phyloP scores from a whole-genome alignment of 768 basidiomycete genomes.

The Leccinum broughii region DNA sequence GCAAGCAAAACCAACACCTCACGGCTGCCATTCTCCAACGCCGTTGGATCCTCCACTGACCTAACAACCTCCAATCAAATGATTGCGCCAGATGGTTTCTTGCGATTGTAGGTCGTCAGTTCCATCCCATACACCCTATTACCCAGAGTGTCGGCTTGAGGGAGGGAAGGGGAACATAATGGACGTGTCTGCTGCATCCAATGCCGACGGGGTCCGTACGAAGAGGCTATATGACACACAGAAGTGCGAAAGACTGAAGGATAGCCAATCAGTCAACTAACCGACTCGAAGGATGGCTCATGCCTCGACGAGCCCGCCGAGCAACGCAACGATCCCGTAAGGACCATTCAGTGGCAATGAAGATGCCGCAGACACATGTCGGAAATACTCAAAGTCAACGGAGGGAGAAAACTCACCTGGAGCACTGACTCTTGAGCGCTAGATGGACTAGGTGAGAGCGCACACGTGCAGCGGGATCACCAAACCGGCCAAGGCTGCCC shows the following conservation, averaged over 20 bases:
- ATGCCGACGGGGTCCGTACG: not conserved
- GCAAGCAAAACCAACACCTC: conserved; percentile 8
- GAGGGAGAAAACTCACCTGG: too few relatives aligned
- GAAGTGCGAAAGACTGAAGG: not conserved
- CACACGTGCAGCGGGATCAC: too few relatives aligned
- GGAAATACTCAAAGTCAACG: too few relatives aligned
- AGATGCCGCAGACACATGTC: too few relatives aligned
- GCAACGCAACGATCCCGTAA: too few relatives aligned
- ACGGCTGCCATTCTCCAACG: not conserved
- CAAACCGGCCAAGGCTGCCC: too few relatives aligned
- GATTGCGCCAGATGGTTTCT: conserved; percentile 52
- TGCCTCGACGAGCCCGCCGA: too few relatives aligned
- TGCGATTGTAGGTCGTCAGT: conserved; percentile 34
- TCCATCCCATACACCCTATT: not conserved
- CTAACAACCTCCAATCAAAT: conserved; percentile 40
- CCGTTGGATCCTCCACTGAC: conserved; percentile 25
- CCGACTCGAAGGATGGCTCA: too few relatives aligned
- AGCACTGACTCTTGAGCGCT: too few relatives aligned
- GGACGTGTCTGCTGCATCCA: not conserved
- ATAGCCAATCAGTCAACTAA: too few relatives aligned
- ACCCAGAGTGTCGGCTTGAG: conserved; percentile 27
- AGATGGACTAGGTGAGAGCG: too few relatives aligned
- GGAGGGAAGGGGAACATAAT: not conserved
- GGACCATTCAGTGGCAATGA: too few relatives aligned
- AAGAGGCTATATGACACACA: not conserved